These are phyloP conservation scores for Paecilomyces formosus DNA, from an alignment of 2,329 filamentous ascomycete species.

Conservation along the genomic window DNA sequence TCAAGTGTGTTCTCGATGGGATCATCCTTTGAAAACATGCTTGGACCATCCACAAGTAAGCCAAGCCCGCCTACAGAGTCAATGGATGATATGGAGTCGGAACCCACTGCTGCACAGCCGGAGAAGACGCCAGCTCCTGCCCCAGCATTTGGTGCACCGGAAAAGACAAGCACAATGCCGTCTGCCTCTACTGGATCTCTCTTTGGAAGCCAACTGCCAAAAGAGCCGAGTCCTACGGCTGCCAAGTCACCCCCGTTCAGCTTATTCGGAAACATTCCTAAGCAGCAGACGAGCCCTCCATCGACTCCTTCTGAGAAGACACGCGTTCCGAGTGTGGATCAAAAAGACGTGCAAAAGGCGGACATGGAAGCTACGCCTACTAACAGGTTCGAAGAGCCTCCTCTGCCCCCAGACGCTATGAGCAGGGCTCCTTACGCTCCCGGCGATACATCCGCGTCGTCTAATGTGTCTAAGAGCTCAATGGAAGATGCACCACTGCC, in stretches of 20 bases:
- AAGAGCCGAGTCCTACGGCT: slow-evolving; percentile 16
- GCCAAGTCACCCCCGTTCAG: slow-evolving; percentile 24
- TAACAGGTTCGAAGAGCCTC: slow-evolving; percentile 25
- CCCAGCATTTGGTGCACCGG: slow-evolving; percentile 20
- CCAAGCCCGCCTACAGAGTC: slow-evolving; percentile 24
- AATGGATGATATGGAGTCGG: slow-evolving; percentile 30
- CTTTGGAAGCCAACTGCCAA: slow-evolving; percentile 24
- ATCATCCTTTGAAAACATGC: slow-evolving; percentile 31
- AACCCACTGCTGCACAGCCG: slow-evolving; percentile 10
- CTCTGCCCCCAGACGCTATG: slow-evolving; percentile 41
- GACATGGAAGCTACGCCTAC: slow-evolving; percentile 23
- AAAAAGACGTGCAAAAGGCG: slow-evolving; percentile 24
- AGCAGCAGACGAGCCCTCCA: slow-evolving; percentile 18
- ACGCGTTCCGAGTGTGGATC: slow-evolving; percentile 16
- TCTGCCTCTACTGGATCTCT: slow-evolving; percentile 22
- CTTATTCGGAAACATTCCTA: slow-evolving; percentile 16
- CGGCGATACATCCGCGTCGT: slow-evolving; percentile 43
- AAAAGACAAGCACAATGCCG: slow-evolving; percentile 13
- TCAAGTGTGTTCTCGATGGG: slow-evolving; percentile 30
- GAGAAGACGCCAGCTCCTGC: slow-evolving; percentile 14
- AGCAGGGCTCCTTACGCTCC: slow-evolving; percentile 39
- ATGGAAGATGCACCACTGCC: slow-evolving; percentile 17
- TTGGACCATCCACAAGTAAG: slow-evolving; percentile 25
- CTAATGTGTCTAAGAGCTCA: slow-evolving; percentile 8
- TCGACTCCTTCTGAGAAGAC: slow-evolving; percentile 27